Evolutionary conservation across 2,329 filamentous ascomycete species (phyloP).

Genomic region (Aspergillus versicolor): DNA sequence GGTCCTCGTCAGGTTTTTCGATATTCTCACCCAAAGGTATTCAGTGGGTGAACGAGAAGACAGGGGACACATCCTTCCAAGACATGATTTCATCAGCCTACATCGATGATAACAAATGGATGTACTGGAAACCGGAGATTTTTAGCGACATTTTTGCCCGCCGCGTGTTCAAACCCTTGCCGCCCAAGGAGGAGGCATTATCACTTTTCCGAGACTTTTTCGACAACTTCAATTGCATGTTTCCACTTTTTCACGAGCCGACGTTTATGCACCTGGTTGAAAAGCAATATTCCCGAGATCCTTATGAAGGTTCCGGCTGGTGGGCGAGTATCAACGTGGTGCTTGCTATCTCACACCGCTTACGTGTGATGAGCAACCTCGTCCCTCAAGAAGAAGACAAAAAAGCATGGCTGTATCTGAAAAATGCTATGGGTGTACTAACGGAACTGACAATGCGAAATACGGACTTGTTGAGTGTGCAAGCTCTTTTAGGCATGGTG

Average conservation of each 20-base stretch:
- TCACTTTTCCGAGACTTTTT: slow-evolving; percentile 92
- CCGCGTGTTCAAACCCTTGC: slow-evolving; percentile 77
- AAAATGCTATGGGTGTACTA: slow-evolving; percentile 93
- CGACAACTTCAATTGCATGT: slow-evolving; percentile 99
- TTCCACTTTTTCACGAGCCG: slow-evolving; percentile 93
- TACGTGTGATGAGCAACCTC: slow-evolving; percentile 93
- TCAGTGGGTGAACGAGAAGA: slow-evolving; percentile 97
- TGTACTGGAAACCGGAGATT: slow-evolving; percentile 96
- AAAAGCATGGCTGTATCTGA: slow-evolving; percentile 92
- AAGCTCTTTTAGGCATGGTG: slow-evolving; percentile 87
- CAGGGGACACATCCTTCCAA: slow-evolving; percentile 91
- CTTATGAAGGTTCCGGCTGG: slow-evolving; percentile 94
- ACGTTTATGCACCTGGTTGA: slow-evolving; percentile 98
- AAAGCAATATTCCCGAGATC: slow-evolving; percentile 86
- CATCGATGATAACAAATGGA: slow-evolving; percentile 92
- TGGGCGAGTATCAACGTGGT: slow-evolving; percentile 96
- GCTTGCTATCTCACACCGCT: slow-evolving; percentile 85
- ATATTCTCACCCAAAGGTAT: slow-evolving; percentile 99
- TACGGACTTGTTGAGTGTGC: slow-evolving; percentile 90
- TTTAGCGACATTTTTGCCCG: slow-evolving; percentile 90
- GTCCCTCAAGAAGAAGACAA: slow-evolving; percentile 88
- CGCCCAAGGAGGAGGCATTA: slow-evolving; percentile 80
- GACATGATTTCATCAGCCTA: slow-evolving; percentile 91
- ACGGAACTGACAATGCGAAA: slow-evolving; percentile 94
- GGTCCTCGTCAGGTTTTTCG: slow-evolving; percentile 94